These are phyloP conservation scores for Aureoboletus auriporus DNA, from an alignment of 768 basidiomycete species.

Conservation along the genomic window DNA sequence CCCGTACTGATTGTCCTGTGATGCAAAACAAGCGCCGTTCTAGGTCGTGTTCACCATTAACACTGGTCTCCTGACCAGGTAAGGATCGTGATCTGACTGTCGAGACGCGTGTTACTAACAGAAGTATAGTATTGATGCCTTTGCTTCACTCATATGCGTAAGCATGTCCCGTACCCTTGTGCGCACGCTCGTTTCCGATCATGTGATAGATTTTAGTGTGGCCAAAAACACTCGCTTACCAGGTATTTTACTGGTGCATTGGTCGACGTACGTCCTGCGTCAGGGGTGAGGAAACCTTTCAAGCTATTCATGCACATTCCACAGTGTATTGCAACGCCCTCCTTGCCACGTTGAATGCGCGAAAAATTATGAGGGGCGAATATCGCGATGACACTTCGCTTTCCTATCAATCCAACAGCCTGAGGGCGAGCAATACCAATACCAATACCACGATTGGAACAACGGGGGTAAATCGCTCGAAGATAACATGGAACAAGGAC, in stretches of 20 bases:
- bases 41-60: conserved; percentile 53
- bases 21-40: not conserved
- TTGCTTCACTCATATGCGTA: conserved; percentile 52
- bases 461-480: no score
- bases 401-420: not conserved
- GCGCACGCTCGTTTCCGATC: not conserved
- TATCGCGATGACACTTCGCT: conserved; percentile 11
- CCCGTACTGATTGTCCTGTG: not conserved
- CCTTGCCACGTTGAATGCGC: conserved; percentile 56
- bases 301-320: not conserved
- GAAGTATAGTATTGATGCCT: conserved; percentile 41
- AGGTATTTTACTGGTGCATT: conserved; percentile 56
- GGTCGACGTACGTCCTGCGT: conserved; percentile 45
- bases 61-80: conserved; percentile 32
- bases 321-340: conserved; percentile 59
- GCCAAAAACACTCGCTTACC: conserved; percentile 50
- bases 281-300: no score
- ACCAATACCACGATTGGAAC: no score
- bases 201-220: conserved; percentile 41
- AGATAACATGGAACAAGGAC: no score
- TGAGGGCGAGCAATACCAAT: no score
- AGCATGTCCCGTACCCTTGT: not conserved
- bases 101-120: conserved; percentile 1
- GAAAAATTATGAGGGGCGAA: conserved; percentile 36
- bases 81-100: not conserved